phyloP scores from a whole-genome alignment of 1,139 yeast species.

The Geotrichum phurueaensis region DNA sequence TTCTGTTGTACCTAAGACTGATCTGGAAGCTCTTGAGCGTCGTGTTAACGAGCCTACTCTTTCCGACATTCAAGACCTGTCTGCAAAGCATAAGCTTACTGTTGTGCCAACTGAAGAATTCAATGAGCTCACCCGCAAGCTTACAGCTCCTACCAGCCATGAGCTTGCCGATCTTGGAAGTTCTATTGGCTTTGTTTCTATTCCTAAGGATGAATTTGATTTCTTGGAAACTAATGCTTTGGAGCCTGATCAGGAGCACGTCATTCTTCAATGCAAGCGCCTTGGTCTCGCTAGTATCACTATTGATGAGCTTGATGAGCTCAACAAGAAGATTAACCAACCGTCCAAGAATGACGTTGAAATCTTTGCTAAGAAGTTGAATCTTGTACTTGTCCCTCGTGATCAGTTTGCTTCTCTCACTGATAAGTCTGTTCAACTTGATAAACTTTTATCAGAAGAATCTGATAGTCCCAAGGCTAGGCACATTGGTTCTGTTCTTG shows the following conservation, averaged over 20 bases:
- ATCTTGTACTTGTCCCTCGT: conserved; percentile 45
- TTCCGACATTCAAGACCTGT: conserved; percentile 10
- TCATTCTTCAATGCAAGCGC: conserved; percentile 29
- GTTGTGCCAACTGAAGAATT: conserved; percentile 30
- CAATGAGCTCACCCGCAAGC: conserved; percentile 22
- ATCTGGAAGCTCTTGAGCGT: conserved; percentile 25
- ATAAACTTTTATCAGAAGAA: conserved; percentile 5
- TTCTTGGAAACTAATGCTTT: conserved; percentile 26
- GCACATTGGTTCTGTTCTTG: conserved; percentile 31
- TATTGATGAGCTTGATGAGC: conserved; percentile 25
- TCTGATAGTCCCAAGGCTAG: conserved; percentile 15
- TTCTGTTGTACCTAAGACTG: conserved; percentile 35
- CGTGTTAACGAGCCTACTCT: conserved; percentile 12
- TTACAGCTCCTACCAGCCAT: conserved; percentile 26
- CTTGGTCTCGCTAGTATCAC: conserved; percentile 29
- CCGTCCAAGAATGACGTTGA: conserved; percentile 39
- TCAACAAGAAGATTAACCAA: conserved; percentile 14
- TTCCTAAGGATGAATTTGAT: conserved; percentile 36
- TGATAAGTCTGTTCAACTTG: conserved; percentile 14
- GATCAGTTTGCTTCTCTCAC: conserved; percentile 37
- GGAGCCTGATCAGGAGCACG: conserved; percentile 27
- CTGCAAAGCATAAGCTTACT: conserved; percentile 34
- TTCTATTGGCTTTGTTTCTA: conserved; percentile 37
- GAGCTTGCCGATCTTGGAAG: conserved; percentile 36
- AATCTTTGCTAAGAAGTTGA: conserved; percentile 44